A percentile compares a stretch with the other conserved stretches of the same genome.
These are phyloP conservation scores for Geosmithia morbida DNA, from an alignment of 2,329 filamentous ascomycete species.

Conservation along the genomic window DNA sequence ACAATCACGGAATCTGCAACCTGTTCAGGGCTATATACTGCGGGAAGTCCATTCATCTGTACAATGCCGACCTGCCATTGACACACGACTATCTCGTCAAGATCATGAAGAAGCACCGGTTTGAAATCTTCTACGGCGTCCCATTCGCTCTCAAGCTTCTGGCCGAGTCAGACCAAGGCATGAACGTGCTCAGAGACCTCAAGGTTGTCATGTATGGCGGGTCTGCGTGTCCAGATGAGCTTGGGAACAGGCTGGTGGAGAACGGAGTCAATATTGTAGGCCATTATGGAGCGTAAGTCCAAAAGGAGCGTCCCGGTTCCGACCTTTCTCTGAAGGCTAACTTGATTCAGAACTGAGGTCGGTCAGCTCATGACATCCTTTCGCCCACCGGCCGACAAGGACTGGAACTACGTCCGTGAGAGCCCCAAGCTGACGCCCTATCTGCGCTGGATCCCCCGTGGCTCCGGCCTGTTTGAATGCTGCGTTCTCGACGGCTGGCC, in stretches of 20 bases:
- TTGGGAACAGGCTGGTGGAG: conserved; percentile 35
- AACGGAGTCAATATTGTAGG: conserved; percentile 37
- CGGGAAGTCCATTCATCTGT: conserved; percentile 9
- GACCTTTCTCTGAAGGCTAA: not conserved
- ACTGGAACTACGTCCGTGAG: conserved; percentile 13
- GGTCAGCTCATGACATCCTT: conserved; percentile 12
- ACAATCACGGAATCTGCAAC: conserved; percentile 42
- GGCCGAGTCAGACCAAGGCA: conserved; percentile 39
- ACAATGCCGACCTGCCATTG: conserved; percentile 39
- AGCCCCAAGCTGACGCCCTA: conserved; percentile 2
- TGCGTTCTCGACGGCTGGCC: conserved; percentile 31
- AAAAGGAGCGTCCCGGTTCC: conserved; percentile 17
- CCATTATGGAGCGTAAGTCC: conserved; percentile 31
- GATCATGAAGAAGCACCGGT: not conserved
- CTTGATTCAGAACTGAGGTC: conserved; percentile 10
- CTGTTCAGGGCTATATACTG: conserved; percentile 36
- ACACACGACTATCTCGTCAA: conserved; percentile 28
- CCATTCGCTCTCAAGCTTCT: conserved; percentile 50
- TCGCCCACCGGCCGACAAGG: conserved; percentile 11
- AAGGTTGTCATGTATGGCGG: conserved; percentile 42
- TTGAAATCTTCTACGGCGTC: conserved; percentile 43
- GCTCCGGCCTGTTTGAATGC: conserved; percentile 19
- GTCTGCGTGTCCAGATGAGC: conserved; percentile 38
- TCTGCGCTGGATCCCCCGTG: conserved; percentile 8
- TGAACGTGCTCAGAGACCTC: conserved; percentile 25